Evolutionary conservation across 1,284 basidiomycete species (phyloP), one percentile per base, ranked within the genome.

Genomic region (Naganishia liquefaciens): DNA sequence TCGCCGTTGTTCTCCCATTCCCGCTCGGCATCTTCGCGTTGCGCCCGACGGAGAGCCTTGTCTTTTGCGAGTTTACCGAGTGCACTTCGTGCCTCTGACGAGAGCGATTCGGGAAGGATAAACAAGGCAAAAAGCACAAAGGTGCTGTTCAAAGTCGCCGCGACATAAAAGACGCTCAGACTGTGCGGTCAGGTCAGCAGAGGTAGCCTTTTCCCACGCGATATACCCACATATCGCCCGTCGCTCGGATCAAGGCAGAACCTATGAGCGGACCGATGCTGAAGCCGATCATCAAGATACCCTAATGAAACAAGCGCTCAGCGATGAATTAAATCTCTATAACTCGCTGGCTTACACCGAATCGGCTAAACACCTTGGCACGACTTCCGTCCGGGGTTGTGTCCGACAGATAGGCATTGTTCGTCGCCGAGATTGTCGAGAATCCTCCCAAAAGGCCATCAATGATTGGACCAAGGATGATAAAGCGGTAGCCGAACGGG

Each of bases 381-480:
- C 91, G 84, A 23, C 89, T 91, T 50, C 90, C 91, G 64, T 87
- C 83, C 3, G 89, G 89, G 1, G 91, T 93, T 73, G 89, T 89
- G 73, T 94, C 91, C 17, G 88, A 88, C 53, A 82, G 71, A 75
- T 93, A 97, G 1, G 93, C 90, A 37, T 89, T 87, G 46, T 87
- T 86, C 0, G 89, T 87, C 2, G 88, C 87, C 66, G 87, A 85
- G 11, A 93, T 79, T 0, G 90, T 88, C 5, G 88, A 85, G 83
- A 88, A 89, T n/a, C 93, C 91, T 25, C 93, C 93, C 4, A 93
- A 82, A 2, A 88, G 74, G 17, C 93, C 93, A 72, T 96, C 93
- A 30, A 93, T 79, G 33, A 87, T 77, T 0, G 92, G 89, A 2
- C 91, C 88, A 52, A 94, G 70, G 23, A 95, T 79, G n/a, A 97